phyloP scores from a whole-genome alignment of 1,284 basidiomycete genomes.

The Tilletia indica region DNA sequence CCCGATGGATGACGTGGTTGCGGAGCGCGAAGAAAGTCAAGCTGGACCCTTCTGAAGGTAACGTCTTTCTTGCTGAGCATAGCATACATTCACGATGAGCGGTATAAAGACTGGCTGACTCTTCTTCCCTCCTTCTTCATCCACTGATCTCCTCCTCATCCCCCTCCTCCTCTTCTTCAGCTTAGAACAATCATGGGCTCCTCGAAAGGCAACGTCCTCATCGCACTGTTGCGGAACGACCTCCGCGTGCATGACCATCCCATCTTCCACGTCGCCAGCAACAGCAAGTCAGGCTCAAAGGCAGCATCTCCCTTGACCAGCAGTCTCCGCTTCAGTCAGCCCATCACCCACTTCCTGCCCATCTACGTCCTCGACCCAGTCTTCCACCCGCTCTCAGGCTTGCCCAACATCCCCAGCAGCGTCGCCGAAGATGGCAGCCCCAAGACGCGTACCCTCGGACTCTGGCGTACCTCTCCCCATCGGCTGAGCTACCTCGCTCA shows the following conservation, averaged over 20 bases:
- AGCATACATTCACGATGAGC: not conserved
- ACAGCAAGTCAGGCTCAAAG: constrained; percentile 23
- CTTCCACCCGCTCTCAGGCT: constrained; percentile 38
- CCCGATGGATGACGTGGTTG: no score
- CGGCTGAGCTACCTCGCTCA: constrained; percentile 40
- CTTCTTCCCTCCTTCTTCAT: not conserved
- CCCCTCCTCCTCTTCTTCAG: not conserved
- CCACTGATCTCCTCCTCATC: not conserved
- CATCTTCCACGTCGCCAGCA: constrained; percentile 34
- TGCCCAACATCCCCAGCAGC: constrained; percentile 33
- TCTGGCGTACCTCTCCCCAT: constrained; percentile 42
- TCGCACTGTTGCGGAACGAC: constrained; percentile 38
- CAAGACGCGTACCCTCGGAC: constrained; percentile 33
- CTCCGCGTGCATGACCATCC: constrained; percentile 47
- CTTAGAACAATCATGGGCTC: not conserved
- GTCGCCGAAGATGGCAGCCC: constrained; percentile 28
- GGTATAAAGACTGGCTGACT: not conserved
- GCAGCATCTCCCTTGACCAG: constrained; percentile 17
- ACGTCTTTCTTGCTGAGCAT: not conserved
- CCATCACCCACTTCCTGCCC: constrained; percentile 44
- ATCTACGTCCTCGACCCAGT: constrained; percentile 46
- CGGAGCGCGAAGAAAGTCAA: no score
- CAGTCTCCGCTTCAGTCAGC: constrained; percentile 28
- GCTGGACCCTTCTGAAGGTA: not conserved
- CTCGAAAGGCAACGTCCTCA: constrained; percentile 25